These are phyloP conservation scores for Globisporangium orthogonon DNA, from an alignment of 352 stramenopile genomes.

Conservation along the genomic window DNA sequence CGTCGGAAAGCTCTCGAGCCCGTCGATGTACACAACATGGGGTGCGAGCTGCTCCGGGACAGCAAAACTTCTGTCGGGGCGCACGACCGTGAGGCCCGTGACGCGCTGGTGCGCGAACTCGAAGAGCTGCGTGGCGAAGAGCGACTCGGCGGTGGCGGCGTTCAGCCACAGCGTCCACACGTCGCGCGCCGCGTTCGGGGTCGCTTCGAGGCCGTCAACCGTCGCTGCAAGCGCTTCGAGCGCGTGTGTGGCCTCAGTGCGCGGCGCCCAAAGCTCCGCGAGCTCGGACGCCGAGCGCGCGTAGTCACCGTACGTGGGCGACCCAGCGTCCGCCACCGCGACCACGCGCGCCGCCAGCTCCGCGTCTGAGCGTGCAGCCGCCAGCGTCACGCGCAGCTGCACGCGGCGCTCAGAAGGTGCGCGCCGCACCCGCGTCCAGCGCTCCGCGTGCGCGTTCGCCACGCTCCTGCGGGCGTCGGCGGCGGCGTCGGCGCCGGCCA, in stretches of 20 bases:
- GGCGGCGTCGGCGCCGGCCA: neutral
- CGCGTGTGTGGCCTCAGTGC: constrained; percentile 9
- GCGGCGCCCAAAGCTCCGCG: constrained; percentile 30
- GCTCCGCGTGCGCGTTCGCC: constrained; percentile 11
- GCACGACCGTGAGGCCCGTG: constrained; percentile 29
- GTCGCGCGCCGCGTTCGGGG: constrained; percentile 29
- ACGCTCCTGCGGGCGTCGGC: neutral
- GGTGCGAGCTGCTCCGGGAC: constrained; percentile 29
- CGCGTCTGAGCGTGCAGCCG: constrained; percentile 18
- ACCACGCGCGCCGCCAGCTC: constrained; percentile 34
- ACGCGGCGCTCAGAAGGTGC: constrained; percentile 18
- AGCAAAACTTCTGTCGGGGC: constrained; percentile 26
- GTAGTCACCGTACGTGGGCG: constrained; percentile 45
- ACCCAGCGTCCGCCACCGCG: constrained; percentile 38
- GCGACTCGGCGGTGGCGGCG: constrained; percentile 32
- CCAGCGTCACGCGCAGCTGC: constrained; percentile 33
- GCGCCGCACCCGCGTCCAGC: constrained; percentile 11
- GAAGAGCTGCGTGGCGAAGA: constrained; percentile 51
- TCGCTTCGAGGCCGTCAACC: constrained; percentile 4
- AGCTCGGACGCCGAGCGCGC: constrained; percentile 25
- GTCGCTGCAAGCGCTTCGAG: constrained; percentile 17
- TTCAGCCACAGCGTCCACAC: constrained; percentile 35
- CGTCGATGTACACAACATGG: constrained; percentile 56
- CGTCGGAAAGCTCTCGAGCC: constrained; percentile 67
- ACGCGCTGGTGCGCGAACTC: constrained; percentile 31